Conservation (phyloP, 225 moss, liverwort and hornwort genomes). For the Takakia lepidozioides region DNA sequence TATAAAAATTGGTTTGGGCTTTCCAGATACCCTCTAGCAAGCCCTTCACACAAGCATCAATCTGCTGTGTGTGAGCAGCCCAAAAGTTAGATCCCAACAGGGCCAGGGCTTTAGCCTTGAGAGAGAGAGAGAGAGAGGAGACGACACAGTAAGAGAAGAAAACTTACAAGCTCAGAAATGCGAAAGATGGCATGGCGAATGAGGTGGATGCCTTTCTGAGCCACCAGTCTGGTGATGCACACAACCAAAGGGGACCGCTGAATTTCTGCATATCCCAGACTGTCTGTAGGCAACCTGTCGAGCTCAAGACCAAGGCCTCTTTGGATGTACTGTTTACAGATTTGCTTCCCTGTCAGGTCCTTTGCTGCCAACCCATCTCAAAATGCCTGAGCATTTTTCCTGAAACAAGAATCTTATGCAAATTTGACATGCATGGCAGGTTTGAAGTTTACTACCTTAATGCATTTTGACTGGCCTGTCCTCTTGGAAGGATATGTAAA, state of each 20-base stretch:
- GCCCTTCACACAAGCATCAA: no score
- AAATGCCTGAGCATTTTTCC: not conserved
- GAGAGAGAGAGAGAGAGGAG: no score
- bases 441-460: no score
- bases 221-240: conserved; percentile 45
- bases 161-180: conserved; percentile 23
- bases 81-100: no score
- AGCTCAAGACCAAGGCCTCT: conserved; percentile 29
- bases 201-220: conserved; percentile 44
- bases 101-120: no score
- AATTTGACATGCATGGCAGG: no score
- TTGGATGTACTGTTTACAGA: conserved; percentile 38
- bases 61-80: no score
- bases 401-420: no score
- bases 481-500: no score
- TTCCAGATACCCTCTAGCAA: no score
- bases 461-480: no score
- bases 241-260: conserved; percentile 27
- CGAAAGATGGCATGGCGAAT: conserved; percentile 33
- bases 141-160: not conserved
- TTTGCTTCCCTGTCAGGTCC: conserved; percentile 22
- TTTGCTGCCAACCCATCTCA: conserved; percentile 17
- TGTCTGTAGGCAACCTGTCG: conserved; percentile 14
- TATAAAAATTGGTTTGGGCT: no score
- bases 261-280: not conserved